Percentiles rank a stretch among this genome's conserved stretches.
phyloP scores from a whole-genome alignment of 2,329 filamentous ascomycete species.

The Calonectria henricotiae region DNA sequence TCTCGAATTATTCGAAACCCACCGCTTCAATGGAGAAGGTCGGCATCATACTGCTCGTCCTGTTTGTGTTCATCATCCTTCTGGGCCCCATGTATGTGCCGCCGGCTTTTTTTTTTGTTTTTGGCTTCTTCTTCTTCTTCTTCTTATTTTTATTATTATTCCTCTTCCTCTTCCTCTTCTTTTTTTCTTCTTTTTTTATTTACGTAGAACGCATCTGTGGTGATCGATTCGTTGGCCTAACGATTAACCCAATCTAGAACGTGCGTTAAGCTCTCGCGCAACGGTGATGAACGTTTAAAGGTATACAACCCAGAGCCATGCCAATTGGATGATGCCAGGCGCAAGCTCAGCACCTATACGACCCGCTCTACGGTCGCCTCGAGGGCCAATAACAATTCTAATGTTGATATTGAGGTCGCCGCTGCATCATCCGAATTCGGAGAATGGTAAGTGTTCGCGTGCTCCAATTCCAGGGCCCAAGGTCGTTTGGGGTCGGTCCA shows the following conservation, averaged over 20 bases:
- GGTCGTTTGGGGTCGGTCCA: not conserved
- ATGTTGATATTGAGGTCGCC: slow-evolving; percentile 44
- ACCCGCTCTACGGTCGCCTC: slow-evolving; percentile 45
- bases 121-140: too few species aligned
- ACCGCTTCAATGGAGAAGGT: slow-evolving; percentile 47
- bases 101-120: not conserved
- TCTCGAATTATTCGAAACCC: slow-evolving; percentile 6
- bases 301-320: slow-evolving; percentile 45
- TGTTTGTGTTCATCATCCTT: slow-evolving; percentile 47
- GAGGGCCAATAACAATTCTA: slow-evolving; percentile 30
- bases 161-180: not conserved
- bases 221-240: slow-evolving; percentile 1
- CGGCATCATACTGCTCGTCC: slow-evolving; percentile 49
- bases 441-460: slow-evolving; percentile 50
- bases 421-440: slow-evolving; percentile 44
- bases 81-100: slow-evolving; percentile 46
- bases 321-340: slow-evolving; percentile 50
- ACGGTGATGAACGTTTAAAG: slow-evolving; percentile 27
- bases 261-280: slow-evolving; percentile 43
- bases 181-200: not conserved
- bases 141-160: too few species aligned
- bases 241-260: slow-evolving; percentile 33
- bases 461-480: slow-evolving; percentile 30
- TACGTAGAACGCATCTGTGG: not conserved
- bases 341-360: slow-evolving; percentile 54